phyloP scores from a whole-genome alignment of 257 asterid genomes.

The Avicennia marina region DNA sequence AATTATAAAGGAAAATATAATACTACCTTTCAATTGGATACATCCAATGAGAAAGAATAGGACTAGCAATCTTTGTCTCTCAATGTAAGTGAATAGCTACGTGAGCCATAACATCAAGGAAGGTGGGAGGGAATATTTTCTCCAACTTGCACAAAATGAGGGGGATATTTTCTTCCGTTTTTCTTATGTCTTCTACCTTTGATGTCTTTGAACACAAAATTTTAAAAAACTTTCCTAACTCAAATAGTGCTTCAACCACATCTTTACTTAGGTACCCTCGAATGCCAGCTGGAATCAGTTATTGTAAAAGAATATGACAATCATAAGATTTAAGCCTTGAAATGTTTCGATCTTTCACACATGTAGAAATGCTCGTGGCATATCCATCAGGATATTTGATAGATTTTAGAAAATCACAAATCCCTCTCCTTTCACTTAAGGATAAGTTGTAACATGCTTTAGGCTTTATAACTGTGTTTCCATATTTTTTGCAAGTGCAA shows the following conservation, averaged over 20 bases:
- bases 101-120: not conserved
- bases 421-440: no score
- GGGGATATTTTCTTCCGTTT: not conserved
- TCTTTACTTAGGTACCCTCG: not conserved
- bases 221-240: not conserved
- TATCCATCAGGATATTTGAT: not conserved
- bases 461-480: no score
- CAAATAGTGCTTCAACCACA: not conserved
- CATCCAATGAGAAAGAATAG: not conserved
- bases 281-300: not conserved
- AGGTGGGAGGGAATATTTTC: not conserved
- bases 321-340: not conserved
- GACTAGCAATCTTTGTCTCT: not conserved
- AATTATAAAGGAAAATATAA: no score
- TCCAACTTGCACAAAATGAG: not conserved
- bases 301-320: not conserved
- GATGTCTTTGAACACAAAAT: not conserved
- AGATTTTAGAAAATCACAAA: not conserved
- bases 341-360: not conserved
- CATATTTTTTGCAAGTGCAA: no score
- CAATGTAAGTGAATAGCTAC: not conserved
- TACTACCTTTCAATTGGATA: no score
- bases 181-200: not conserved
- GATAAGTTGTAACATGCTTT: no score
- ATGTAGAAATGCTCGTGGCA: not conserved